Evolutionary conservation across 192 early-diverging fungal genomes (phyloP), one percentile per base, ranked within the genome.

Genomic region (Entophlyctis luteolus): DNA sequence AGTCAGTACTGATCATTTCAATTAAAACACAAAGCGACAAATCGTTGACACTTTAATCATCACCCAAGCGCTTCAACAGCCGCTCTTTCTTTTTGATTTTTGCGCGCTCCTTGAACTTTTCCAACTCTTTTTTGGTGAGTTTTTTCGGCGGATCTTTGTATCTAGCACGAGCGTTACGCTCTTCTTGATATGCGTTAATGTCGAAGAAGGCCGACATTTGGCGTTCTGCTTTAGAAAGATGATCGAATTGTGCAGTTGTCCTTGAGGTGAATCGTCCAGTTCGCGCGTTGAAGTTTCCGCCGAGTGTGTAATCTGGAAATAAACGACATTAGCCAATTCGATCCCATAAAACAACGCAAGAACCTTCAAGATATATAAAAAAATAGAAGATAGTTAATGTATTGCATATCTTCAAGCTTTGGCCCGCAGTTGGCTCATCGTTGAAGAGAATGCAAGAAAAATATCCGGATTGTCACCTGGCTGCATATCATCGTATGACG

Each of bases 201-300:
- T 70, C 68, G 50, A 70, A 70, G 42, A 59, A 70, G 27, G n/a
- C 20, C 20, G 16, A 25, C 68, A 70, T 70, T 62, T 70, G 68
- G 6, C 68, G 68, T 49, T 70, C 68, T 10, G 68, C 68, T 29
- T 70, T 70, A 4, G 48, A 39, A 20, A 67, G 25, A 29, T 55
- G 68, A 35, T 65, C 56, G 35, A 70, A 70, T 54, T 70, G 63
- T 12, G 60, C 25, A n/a, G 46, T 28, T 16, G 16, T 32, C 18
- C 32, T 18, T 6, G 60, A 23, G 35, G 60, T 48, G 36, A 70
- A 70, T 1, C 46, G 18, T 10, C 68, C 68, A 10, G 63, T 70
- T 5, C 56, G 68, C 6, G 68, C 54, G 63, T 70, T 70, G 63
- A 70, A 70, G 1, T 23, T 35, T 14, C 27, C 68, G 16, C 12